phyloP scores from a whole-genome alignment of 2,329 filamentous ascomycete genomes.

The Alternaria panax region DNA sequence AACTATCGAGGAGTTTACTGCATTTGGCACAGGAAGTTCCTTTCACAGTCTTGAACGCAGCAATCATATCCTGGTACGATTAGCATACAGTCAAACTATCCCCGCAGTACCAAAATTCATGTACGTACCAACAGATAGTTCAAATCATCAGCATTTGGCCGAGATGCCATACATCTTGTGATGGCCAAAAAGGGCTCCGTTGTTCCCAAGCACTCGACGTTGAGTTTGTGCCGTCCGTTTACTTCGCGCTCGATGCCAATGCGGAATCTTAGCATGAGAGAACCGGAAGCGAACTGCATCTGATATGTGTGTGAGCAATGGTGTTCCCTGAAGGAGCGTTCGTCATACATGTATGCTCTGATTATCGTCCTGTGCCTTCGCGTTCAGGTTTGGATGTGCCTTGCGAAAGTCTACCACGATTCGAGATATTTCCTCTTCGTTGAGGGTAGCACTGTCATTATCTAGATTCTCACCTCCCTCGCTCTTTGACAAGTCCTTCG shows the following conservation, averaged over 20 bases:
- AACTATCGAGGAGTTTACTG: conserved; percentile 36
- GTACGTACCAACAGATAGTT: conserved; percentile 44
- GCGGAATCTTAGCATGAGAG: conserved; percentile 35
- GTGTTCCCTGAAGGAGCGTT: too few relatives aligned
- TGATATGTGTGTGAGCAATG: conserved; percentile 19
- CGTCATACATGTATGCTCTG: conserved; percentile 36
- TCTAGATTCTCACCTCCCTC: conserved; percentile 16
- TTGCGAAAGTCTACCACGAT: conserved; percentile 37
- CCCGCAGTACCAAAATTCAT: not conserved
- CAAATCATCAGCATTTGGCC: conserved; percentile 42
- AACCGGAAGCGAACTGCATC: conserved; percentile 38
- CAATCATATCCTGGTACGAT: conserved; percentile 48
- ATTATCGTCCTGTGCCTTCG: conserved; percentile 35
- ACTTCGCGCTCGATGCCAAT: conserved; percentile 37
- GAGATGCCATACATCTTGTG: conserved; percentile 45
- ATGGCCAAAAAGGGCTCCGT: conserved; percentile 38
- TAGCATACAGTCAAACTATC: conserved; percentile 16
- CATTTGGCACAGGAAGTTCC: conserved; percentile 45
- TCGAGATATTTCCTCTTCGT: conserved; percentile 30
- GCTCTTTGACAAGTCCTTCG: conserved; percentile 24
- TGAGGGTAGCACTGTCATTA: conserved; percentile 17
- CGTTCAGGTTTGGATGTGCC: conserved; percentile 36
- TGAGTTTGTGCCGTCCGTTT: conserved; percentile 35
- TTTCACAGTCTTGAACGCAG: conserved; percentile 47
- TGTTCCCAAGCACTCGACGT: conserved; percentile 42